Conservation (phyloP, 805 yeast genomes). For the Metschnikowia similis region DNA sequence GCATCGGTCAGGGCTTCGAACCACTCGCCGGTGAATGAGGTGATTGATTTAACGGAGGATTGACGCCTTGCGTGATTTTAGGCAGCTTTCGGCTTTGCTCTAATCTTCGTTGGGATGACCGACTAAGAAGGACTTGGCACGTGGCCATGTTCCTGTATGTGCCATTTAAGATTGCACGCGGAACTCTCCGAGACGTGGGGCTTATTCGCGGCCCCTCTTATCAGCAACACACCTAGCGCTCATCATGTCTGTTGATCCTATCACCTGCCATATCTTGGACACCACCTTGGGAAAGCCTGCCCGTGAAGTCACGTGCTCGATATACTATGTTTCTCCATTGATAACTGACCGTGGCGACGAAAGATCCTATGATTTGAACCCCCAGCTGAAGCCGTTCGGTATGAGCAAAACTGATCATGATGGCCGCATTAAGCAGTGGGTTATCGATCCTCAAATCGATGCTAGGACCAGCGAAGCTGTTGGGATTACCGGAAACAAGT, state of each 20-base stretch:
- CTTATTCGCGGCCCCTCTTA: neutral
- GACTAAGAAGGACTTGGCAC: too few relatives aligned
- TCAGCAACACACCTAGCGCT: neutral
- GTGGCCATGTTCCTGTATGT: neutral
- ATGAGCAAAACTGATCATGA: conserved; percentile 68
- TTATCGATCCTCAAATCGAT: conserved; percentile 34
- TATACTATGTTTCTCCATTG: conserved; percentile 38
- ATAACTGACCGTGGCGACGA: conserved; percentile 21
- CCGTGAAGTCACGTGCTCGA: conserved; percentile 61
- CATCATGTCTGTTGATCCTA: conserved; percentile 43
- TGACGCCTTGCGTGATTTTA: neutral
- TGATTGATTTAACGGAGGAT: conserved; percentile 1
- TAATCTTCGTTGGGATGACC: too few relatives aligned
- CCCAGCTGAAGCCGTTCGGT: conserved; percentile 48
- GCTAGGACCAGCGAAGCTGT: conserved; percentile 13
- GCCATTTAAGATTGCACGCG: neutral
- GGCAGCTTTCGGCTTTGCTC: too few relatives aligned
- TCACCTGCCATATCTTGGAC: conserved; percentile 88
- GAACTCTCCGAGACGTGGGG: neutral
- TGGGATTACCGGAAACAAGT: conserved; percentile 33
- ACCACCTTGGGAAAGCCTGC: conserved; percentile 86
- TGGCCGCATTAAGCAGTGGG: conserved; percentile 77
- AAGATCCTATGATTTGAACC: conserved; percentile 23
- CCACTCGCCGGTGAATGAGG: neutral
- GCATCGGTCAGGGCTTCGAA: neutral